Evolutionary conservation across 176 grass and related monocot species (phyloP).

Genomic region (Neostapfia colusana): DNA sequence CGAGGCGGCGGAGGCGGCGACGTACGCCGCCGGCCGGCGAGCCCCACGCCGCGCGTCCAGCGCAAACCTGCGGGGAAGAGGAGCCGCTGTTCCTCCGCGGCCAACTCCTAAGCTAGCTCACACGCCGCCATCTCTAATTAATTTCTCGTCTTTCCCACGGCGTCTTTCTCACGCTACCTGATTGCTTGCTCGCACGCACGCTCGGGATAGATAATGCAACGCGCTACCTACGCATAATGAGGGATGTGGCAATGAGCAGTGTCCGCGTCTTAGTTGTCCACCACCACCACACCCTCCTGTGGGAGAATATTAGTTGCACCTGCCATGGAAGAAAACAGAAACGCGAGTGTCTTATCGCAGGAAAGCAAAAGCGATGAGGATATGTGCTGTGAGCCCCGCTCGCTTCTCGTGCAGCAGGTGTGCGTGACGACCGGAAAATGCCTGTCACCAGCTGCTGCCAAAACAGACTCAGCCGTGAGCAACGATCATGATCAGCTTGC

Average conservation of each 20-base stretch:
- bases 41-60: no score
- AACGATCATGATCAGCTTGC: neutral
- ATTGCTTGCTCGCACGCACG: neutral
- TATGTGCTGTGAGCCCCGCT: neutral
- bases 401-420: neutral
- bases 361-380: neutral
- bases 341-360: neutral
- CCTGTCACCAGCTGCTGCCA: neutral
- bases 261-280: constrained; percentile 9
- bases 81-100: no score
- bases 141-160: no score
- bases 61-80: no score
- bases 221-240: neutral
- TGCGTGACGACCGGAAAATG: neutral
- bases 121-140: no score
- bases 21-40: no score
- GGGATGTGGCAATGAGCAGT: neutral
- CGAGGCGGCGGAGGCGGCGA: no score
- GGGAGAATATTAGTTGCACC: constrained; percentile 33
- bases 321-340: constrained; percentile 5
- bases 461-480: neutral
- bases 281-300: neutral
- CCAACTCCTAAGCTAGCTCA: no score
- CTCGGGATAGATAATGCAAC: neutral
- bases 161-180: neutral